These are phyloP conservation scores for Triadica sebifera DNA, from an alignment of 345 rosid species.

Conservation along the genomic window DNA sequence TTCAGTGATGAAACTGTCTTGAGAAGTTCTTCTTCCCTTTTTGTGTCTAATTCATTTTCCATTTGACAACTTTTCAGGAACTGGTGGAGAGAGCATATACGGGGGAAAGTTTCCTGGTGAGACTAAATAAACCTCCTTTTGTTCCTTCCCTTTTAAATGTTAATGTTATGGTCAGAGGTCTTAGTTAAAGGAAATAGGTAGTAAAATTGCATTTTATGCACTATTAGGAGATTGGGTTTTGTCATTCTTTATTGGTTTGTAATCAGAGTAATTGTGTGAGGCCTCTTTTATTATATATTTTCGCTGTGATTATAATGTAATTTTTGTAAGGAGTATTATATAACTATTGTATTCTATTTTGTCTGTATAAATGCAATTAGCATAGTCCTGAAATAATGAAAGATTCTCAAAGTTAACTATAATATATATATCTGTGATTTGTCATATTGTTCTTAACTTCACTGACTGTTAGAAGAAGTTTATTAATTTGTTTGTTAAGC, in stretches of 20 bases:
- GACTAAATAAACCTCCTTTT: conserved; percentile 10
- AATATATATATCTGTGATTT: neutral
- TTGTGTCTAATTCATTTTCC: conserved; percentile 5
- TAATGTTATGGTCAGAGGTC: neutral
- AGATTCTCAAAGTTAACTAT: neutral
- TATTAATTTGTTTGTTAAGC: neutral
- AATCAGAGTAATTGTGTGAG: neutral
- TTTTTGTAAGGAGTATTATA: neutral
- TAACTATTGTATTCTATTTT: neutral
- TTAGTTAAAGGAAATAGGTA: neutral
- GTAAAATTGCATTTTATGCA: neutral
- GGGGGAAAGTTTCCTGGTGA: conserved; percentile 86
- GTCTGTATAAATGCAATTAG: neutral
- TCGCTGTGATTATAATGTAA: neutral
- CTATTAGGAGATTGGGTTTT: neutral
- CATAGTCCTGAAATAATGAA: neutral
- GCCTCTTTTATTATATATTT: too few species aligned
- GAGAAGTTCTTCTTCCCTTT: neutral
- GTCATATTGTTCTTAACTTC: neutral
- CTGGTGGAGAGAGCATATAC: conserved; percentile 91
- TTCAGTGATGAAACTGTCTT: too few species aligned
- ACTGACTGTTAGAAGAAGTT: neutral
- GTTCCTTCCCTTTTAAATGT: too few species aligned
- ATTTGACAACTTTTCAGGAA: conserved; percentile 46
- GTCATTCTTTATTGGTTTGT: neutral